Percentiles rank a stretch among this genome's conserved stretches.
Conservation (phyloP, 2,329 filamentous ascomycete species). For the Furcasterigmium sp. region DNA sequence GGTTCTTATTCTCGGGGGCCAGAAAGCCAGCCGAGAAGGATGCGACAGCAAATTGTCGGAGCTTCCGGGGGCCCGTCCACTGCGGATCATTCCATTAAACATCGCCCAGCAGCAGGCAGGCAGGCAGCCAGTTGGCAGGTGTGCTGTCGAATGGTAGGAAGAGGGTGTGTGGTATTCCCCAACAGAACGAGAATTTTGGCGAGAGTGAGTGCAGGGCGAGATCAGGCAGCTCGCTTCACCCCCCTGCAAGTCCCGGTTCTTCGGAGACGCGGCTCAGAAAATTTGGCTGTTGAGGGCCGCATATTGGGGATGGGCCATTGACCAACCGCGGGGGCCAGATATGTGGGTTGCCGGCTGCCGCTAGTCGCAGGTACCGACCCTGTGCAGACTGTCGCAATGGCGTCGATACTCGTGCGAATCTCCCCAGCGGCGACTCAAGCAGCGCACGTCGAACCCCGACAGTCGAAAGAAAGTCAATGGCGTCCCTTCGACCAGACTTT, state of each 20-base stretch:
- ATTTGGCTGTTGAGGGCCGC: constrained; percentile 3
- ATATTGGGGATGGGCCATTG: background rate
- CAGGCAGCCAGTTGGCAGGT: no score
- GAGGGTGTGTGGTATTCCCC: constrained; percentile 15
- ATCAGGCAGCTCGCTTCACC: no score
- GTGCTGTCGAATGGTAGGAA: background rate
- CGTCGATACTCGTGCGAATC: no score
- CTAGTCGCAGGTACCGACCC: background rate
- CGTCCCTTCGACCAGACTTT: no score
- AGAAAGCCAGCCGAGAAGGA: background rate
- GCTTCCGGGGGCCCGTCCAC: background rate
- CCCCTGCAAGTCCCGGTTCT: background rate
- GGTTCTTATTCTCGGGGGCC: background rate
- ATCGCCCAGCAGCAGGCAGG: background rate
- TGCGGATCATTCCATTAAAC: constrained; percentile 2
- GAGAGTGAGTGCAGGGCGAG: constrained; percentile 4
- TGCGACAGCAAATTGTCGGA: background rate
- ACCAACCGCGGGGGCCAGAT: background rate
- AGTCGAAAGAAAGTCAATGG: no score
- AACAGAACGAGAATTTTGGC: constrained; percentile 26
- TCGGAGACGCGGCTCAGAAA: constrained; percentile 3
- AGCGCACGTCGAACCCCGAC: no score
- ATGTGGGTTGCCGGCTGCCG: background rate
- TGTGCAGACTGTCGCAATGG: no score
- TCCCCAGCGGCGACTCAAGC: no score